A percentile compares a stretch with the other conserved stretches of the same genome.
Conservation (phyloP, 2,329 filamentous ascomycete species). For the Cytospora schulzeri region DNA sequence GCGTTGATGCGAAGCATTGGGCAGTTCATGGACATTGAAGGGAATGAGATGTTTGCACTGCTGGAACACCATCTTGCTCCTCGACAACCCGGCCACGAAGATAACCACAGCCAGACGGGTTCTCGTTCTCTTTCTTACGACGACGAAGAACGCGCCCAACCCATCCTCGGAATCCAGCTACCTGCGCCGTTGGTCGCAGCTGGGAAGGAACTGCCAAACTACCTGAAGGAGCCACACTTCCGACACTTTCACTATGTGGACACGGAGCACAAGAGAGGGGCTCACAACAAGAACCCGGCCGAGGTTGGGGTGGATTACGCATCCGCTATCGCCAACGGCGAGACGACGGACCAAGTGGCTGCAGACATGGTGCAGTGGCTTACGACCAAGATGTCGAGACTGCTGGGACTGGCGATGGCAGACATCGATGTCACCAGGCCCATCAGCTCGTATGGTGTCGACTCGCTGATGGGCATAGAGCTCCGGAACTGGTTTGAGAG, state of each 20-base stretch:
- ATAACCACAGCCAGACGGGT: too few species aligned
- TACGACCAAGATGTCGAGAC: background rate
- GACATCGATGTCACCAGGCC: background rate
- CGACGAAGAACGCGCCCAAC: background rate
- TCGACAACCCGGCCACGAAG: background rate
- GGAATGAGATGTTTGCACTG: conserved; percentile 18
- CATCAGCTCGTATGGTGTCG: background rate
- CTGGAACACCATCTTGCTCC: conserved; percentile 29
- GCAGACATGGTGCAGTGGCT: conserved; percentile 1
- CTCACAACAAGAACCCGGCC: background rate
- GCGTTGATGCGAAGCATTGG: conserved; percentile 24
- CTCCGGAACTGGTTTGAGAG: conserved; percentile 1
- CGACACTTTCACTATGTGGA: background rate
- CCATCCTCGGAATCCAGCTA: background rate
- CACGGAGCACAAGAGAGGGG: background rate
- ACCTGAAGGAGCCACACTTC: background rate
- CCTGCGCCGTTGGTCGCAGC: background rate
- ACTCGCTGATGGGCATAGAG: conserved; percentile 7
- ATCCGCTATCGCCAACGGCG: background rate
- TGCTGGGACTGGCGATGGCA: background rate
- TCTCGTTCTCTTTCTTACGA: too few species aligned
- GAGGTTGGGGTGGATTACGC: background rate
- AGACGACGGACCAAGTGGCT: background rate
- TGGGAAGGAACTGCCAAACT: background rate
- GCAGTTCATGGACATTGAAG: conserved; percentile 11